A percentile compares a stretch with the other conserved stretches of the same genome.
phyloP scores from a whole-genome alignment of 495 filamentous ascomycete genomes.

The Penicillium desertorum region DNA sequence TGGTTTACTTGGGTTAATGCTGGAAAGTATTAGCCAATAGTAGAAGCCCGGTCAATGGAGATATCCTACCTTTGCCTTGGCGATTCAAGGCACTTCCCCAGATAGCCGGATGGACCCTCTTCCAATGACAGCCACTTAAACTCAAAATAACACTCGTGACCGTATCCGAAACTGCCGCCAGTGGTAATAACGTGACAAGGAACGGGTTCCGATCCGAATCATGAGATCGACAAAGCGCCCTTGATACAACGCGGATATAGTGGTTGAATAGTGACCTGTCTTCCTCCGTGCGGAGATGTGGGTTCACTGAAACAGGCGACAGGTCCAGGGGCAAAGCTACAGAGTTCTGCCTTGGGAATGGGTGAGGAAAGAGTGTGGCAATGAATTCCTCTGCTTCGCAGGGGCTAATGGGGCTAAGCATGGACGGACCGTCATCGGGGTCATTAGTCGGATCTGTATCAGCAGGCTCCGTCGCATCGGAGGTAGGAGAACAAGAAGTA shows the following conservation, averaged over 20 bases:
- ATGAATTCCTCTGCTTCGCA: conserved; percentile 25
- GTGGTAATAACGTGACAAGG: conserved; percentile 25
- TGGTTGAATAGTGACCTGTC: conserved; percentile 33
- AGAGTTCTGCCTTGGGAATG: conserved; percentile 4
- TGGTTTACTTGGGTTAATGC: conserved; percentile 27
- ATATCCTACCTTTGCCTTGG: conserved; percentile 26
- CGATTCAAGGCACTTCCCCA: conserved; percentile 28
- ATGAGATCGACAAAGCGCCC: conserved; percentile 27
- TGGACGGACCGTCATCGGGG: conserved; percentile 19
- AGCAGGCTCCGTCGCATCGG: conserved; percentile 10
- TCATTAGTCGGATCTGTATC: conserved; percentile 11
- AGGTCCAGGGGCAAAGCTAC: neutral
- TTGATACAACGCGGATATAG: conserved; percentile 30
- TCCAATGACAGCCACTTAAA: conserved; percentile 34
- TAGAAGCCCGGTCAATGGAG: neutral
- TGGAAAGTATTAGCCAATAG: conserved; percentile 4
- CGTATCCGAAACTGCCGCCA: conserved; percentile 29
- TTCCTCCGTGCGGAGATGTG: conserved; percentile 25
- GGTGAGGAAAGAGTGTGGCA: conserved; percentile 27
- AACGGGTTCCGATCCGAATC: conserved; percentile 32
- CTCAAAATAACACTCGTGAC: conserved; percentile 32
- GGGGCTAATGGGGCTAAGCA: conserved; percentile 8
- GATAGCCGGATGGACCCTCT: conserved; percentile 30
- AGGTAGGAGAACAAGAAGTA: conserved; percentile 6
- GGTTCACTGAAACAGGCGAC: conserved; percentile 20